phyloP scores from a whole-genome alignment of 768 basidiomycete genomes.

The Cystofilobasidium bisporidii region DNA sequence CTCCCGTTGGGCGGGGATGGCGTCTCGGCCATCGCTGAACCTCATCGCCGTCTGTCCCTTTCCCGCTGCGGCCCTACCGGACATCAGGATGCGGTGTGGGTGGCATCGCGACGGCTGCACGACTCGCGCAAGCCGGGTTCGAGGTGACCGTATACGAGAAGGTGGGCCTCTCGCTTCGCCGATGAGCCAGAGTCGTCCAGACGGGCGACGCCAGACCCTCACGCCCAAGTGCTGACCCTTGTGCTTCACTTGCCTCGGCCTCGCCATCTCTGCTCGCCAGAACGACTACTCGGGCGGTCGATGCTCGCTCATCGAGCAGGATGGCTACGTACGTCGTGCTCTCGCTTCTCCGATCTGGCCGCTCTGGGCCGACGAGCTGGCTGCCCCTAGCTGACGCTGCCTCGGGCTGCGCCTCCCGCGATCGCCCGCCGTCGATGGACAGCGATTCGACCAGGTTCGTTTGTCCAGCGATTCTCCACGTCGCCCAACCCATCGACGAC shows the following conservation, averaged over 20 bases:
- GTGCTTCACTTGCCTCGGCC: neutral
- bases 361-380: no score
- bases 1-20: no score
- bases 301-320: constrained; percentile 41
- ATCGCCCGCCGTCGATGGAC: neutral
- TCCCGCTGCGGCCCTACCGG: neutral
- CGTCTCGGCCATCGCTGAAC: neutral
- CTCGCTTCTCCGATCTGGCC: no score
- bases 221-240: no score
- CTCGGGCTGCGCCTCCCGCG: neutral
- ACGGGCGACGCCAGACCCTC: no score
- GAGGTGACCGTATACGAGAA: constrained; percentile 43
- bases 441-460: constrained; percentile 43
- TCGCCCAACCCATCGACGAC: neutral
- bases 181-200: neutral
- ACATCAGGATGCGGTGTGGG: constrained; percentile 42
- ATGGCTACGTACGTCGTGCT: constrained; percentile 25
- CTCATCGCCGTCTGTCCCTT: no score
- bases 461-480: neutral
- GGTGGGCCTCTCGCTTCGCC: neutral
- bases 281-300: constrained; percentile 44
- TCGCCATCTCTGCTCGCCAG: constrained; percentile 20
- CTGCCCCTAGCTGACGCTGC: neutral
- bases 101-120: constrained; percentile 41
- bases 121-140: constrained; percentile 42